These are phyloP conservation scores for Raffaelea ambrosiae DNA, from an alignment of 2,329 filamentous ascomycete species.

Conservation along the genomic window DNA sequence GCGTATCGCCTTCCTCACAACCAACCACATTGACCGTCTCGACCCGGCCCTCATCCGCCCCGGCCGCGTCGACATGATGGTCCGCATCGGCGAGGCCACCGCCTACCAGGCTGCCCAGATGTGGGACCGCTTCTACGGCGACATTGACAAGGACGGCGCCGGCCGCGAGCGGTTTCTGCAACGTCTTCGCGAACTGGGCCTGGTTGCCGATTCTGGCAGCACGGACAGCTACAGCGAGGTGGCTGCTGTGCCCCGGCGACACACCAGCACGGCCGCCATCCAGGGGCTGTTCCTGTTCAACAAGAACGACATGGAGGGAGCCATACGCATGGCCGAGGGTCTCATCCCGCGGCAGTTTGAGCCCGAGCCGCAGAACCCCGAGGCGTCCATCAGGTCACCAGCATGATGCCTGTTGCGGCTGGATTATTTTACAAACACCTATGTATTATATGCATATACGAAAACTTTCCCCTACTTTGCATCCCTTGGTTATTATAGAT, in stretches of 20 bases:
- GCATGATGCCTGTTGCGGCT: too few species aligned
- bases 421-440: too few species aligned
- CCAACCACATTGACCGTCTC: slow-evolving; percentile 84
- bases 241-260: slow-evolving; percentile 29
- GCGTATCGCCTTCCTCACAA: slow-evolving; percentile 86
- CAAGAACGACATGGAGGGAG: slow-evolving; percentile 82
- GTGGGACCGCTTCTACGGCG: slow-evolving; percentile 93
- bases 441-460: too few species aligned
- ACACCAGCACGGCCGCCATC: slow-evolving; percentile 80
- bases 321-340: slow-evolving; percentile 69
- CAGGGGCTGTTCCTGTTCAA: slow-evolving; percentile 95
- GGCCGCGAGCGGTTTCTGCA: slow-evolving; percentile 62
- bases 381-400: slow-evolving; percentile 32
- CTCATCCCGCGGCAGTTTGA: slow-evolving; percentile 52
- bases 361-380: slow-evolving; percentile 30
- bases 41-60: slow-evolving; percentile 86
- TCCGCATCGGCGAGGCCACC: slow-evolving; percentile 81
- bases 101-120: slow-evolving; percentile 75
- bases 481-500: too few species aligned
- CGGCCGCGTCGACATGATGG: slow-evolving; percentile 87
- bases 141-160: slow-evolving; percentile 57
- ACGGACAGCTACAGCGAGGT: not conserved
- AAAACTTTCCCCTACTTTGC: too few species aligned
- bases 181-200: slow-evolving; percentile 58
- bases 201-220: slow-evolving; percentile 52